phyloP scores from a whole-genome alignment of 2,329 filamentous ascomycete genomes.

The Pseudopyrenochaeta lycopersici region DNA sequence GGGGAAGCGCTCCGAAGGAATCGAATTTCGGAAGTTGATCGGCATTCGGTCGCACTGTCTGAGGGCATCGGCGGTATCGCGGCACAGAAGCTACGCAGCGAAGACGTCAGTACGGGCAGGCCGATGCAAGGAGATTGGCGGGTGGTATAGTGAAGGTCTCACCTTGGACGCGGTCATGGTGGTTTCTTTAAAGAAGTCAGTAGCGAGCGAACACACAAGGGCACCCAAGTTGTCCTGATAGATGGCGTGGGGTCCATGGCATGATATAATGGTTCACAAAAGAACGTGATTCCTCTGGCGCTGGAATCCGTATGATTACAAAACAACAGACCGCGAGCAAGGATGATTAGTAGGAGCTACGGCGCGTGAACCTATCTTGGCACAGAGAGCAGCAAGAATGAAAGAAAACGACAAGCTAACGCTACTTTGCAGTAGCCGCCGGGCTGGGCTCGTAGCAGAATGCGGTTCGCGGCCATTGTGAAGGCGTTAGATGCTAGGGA shows the following conservation, averaged over 20 bases:
- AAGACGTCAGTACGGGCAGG: background rate
- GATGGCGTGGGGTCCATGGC: background rate
- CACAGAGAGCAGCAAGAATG: background rate
- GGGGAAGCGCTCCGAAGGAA: constrained; percentile 66
- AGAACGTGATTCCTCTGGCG: constrained; percentile 2
- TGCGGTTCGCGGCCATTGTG: background rate
- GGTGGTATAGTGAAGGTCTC: background rate
- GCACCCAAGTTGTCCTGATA: constrained; percentile 7
- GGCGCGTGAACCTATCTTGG: background rate
- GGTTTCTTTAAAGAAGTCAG: constrained; percentile 2
- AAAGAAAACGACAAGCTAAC: background rate
- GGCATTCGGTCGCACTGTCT: constrained; percentile 63
- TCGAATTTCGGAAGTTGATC: constrained; percentile 64
- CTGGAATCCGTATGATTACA: constrained; percentile 34
- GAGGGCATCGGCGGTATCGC: constrained; percentile 46
- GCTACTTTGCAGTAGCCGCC: background rate
- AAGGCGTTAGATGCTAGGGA: no score
- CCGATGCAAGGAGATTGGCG: background rate
- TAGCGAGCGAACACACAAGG: background rate
- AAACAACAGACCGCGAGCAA: constrained; percentile 27
- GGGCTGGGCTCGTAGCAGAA: background rate
- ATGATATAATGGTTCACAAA: constrained; percentile 4
- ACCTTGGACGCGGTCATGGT: constrained; percentile 16
- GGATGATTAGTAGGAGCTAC: constrained; percentile 26
- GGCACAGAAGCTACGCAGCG: constrained; percentile 2